Evolutionary conservation across 192 early-diverging fungal genomes (phyloP), one percentile per base, ranked within the genome.

Genomic region (Rhizophagus clarus): DNA sequence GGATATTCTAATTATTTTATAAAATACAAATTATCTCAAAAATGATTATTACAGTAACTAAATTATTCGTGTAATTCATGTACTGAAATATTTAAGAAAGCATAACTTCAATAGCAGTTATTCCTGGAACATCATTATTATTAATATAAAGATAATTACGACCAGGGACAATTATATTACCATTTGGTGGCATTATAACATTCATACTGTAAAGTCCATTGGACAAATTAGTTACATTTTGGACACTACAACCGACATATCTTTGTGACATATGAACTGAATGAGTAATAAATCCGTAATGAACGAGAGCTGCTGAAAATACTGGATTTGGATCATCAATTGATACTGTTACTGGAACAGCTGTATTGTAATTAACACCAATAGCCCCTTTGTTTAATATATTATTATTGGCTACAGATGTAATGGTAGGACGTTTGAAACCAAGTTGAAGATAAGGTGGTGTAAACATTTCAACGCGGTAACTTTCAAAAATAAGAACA

Each of bases 191-290:
- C 64, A 84, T 79, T 10, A 62, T 70, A 17, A 91, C 84, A 8
- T 31, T 74, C 42, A 82, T 66, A 60, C n/a, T 79, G 81, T 70
- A 83, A 40, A 79, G 3, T 20, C 24, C 42, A 51, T 49, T 17
- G 14, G 34, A 7, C 42, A 14, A 31, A 37, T 0, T 8, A 20
- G 8, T 26, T n/a, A 62, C 60, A 26, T 76, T 24, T 76, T 76
- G 11, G 6, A 83, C 42, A 3, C 73, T 72, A 24, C 80, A 34
- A 63, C 63, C 72, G 20, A 81, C 83, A 81, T 82, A 77, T 34
- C 89, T 78, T 72, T 88, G 88, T 32, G 84, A 85, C 89, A 90
- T 90, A 40, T 88, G 88, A 45, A 81, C 77, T 12, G 86, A 87
- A 69, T 90, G 89, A 15, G 89, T 90, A 28, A 86, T 83, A 51